Percentiles rank a stretch among this genome's conserved stretches.
Conservation (phyloP, 257 asterid genomes). For the Scutellaria galericulata region DNA sequence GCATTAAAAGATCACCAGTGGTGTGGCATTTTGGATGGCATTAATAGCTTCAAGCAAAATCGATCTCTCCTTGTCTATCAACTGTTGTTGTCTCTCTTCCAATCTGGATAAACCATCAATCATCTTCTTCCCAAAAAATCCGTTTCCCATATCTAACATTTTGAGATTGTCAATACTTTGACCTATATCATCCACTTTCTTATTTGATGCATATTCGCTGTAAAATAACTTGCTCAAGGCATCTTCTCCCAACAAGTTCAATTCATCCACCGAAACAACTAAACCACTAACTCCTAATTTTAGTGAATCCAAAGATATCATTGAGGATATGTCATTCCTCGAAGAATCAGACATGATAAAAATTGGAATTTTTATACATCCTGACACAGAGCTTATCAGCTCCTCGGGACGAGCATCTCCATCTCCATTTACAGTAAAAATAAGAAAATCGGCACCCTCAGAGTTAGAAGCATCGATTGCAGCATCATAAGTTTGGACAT, state of each 20-base stretch:
- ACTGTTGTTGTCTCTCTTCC: slow-evolving; percentile 66
- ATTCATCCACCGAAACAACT: slow-evolving; percentile 70
- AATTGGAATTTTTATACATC: slow-evolving; percentile 69
- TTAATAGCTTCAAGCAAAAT: slow-evolving; percentile 67
- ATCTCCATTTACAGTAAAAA: slow-evolving; percentile 48
- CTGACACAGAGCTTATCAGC: slow-evolving; percentile 56
- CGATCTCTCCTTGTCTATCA: slow-evolving; percentile 67
- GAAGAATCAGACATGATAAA: slow-evolving; percentile 61
- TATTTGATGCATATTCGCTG: slow-evolving; percentile 39
- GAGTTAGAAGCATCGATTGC: slow-evolving; percentile 80
- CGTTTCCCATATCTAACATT: slow-evolving; percentile 53
- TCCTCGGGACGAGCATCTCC: slow-evolving; percentile 46
- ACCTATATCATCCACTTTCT: slow-evolving; percentile 42
- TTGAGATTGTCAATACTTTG: slow-evolving; percentile 40
- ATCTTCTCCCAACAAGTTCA: slow-evolving; percentile 51
- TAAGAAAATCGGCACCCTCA: slow-evolving; percentile 97
- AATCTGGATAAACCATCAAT: slow-evolving; percentile 61
- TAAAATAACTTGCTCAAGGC: slow-evolving; percentile 51
- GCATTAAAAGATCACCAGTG: slow-evolving; percentile 87
- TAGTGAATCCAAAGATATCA: slow-evolving; percentile 45
- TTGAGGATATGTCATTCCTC: slow-evolving; percentile 43
- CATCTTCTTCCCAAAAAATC: slow-evolving; percentile 58
- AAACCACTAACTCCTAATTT: slow-evolving; percentile 83
- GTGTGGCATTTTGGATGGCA: slow-evolving; percentile 76
- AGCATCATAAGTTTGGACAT: slow-evolving; percentile 65